Evolutionary conservation across 495 filamentous ascomycete genomes (phyloP).

Genomic region (Jackrogersella minutella): DNA sequence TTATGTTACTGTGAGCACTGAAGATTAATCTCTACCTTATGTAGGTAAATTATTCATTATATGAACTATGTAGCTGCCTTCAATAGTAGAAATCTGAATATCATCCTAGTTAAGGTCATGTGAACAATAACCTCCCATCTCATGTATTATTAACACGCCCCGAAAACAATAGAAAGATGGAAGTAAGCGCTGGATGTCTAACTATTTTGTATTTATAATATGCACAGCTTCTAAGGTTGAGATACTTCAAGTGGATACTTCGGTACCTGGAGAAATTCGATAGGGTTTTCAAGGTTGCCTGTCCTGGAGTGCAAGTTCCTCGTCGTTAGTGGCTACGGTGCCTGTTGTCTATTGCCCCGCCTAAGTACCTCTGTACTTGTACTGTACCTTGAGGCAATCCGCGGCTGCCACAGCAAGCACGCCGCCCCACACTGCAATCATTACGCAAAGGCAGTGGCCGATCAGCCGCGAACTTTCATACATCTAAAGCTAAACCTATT

Average conservation of each 20-base stretch:
- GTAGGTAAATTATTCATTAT: no score
- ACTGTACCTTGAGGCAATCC: constrained; percentile 22
- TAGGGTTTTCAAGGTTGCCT: neutral
- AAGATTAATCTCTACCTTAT: no score
- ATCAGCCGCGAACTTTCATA: constrained; percentile 40
- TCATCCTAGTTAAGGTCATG: no score
- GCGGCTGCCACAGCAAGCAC: constrained; percentile 23
- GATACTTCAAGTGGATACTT: neutral
- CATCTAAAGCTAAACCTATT: constrained; percentile 27
- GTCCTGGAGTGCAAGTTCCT: neutral
- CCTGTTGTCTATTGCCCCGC: neutral
- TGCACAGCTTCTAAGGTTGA: neutral
- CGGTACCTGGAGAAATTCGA: neutral
- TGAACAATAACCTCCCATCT: no score
- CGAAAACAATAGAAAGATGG: no score
- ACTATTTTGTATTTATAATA: neutral
- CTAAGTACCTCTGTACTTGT: constrained; percentile 4
- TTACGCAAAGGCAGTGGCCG: constrained; percentile 38
- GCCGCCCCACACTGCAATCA: constrained; percentile 29
- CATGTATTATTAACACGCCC: no score
- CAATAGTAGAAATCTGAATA: no score
- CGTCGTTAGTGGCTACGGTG: neutral
- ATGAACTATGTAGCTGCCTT: no score
- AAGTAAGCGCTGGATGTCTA: neutral
- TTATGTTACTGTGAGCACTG: no score